Percentiles rank a stretch among this genome's conserved stretches.
Evolutionary conservation across 805 yeast genomes (phyloP).

Genomic region (Wickerhamiella occidentalis): DNA sequence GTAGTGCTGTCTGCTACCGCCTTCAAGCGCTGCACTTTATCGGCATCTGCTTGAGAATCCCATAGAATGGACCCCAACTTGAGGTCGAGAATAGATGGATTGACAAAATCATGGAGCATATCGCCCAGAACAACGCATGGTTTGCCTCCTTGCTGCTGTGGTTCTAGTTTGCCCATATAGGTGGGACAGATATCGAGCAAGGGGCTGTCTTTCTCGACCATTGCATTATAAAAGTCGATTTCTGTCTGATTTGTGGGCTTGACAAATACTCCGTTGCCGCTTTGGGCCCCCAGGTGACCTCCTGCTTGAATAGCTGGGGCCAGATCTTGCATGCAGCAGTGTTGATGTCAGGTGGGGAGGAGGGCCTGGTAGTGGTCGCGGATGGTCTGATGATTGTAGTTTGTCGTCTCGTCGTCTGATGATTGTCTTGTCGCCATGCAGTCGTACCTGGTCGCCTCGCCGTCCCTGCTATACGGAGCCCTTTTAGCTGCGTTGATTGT

Average conservation of each 20-base stretch:
- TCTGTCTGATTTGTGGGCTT: slow-evolving; percentile 59
- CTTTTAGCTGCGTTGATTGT: too few species aligned
- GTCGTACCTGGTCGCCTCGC: too few species aligned
- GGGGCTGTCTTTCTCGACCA: slow-evolving; percentile 16
- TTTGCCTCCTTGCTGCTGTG: slow-evolving; percentile 10
- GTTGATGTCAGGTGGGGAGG: background rate
- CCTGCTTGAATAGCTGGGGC: slow-evolving; percentile 59
- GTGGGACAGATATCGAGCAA: slow-evolving; percentile 37
- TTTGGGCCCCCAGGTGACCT: slow-evolving; percentile 76
- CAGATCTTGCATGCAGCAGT: background rate
- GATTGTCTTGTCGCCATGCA: too few species aligned
- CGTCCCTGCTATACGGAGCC: too few species aligned
- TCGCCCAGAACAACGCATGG: slow-evolving; percentile 56
- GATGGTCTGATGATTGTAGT: too few species aligned
- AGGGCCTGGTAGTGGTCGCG: too few species aligned
- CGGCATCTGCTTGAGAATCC: slow-evolving; percentile 45
- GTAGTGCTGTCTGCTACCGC: slow-evolving; percentile 63
- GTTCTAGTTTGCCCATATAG: slow-evolving; percentile 44
- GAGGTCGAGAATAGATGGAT: slow-evolving; percentile 70
- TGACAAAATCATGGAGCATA: slow-evolving; percentile 43
- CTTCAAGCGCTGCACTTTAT: slow-evolving; percentile 48
- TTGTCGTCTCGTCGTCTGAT: too few species aligned
- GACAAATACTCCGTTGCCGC: slow-evolving; percentile 54
- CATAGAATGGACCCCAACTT: slow-evolving; percentile 64
- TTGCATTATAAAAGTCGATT: slow-evolving; percentile 53